Evolutionary conservation across 2,329 filamentous ascomycete genomes (phyloP), one percentile per base, ranked within the genome.

Genomic region (Fusarium sp.): DNA sequence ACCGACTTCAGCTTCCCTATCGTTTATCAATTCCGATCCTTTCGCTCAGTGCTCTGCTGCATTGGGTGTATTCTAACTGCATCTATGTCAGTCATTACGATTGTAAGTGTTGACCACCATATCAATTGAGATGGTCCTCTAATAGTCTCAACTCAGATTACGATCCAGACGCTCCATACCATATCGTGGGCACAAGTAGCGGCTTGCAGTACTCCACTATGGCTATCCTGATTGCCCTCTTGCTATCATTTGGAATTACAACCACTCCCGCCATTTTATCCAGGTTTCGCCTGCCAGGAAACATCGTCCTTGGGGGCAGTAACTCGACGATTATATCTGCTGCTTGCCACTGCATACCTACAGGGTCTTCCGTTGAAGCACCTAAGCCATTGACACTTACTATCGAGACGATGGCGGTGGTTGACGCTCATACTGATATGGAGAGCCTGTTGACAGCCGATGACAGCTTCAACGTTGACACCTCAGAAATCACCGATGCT

Each of bases 1-100:
- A 66, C 21, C 55, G 60, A 21, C 57, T 71, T 2, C 66, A 71
- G 26, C 62, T 70, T 1, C 69, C 69, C 5, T 67, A 67, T 38
- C 46, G 47, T 5, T 62, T 42, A 11, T 65, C 63, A 1, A 49
- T 71, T 5, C 66, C 67, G 8, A 53, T 71, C 7, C 33, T 62
- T 17, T 11, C 55, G 3, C 36, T 62, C 14, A 60, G 51, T 4
- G 51, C 52, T 34, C 17, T 50, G 4, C 52, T n/a, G n/a, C n/a
- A n/a, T n/a, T n/a, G n/a, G n/a, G n/a, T n/a, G n/a, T n/a, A 45
- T 34, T 61, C 57, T 5, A 55, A 61, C 15, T 55, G 51, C n/a
- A 43, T 61, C 15, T 61, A 55, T 19, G 57, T 61, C 9, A 60
- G 57, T 19, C 49, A 60, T 17, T 54, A 49, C 21, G 44, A 60